Base-by-base conservation (phyloP, 192 early-diverging fungal species). In the Backusella tuberculispora region DNA sequence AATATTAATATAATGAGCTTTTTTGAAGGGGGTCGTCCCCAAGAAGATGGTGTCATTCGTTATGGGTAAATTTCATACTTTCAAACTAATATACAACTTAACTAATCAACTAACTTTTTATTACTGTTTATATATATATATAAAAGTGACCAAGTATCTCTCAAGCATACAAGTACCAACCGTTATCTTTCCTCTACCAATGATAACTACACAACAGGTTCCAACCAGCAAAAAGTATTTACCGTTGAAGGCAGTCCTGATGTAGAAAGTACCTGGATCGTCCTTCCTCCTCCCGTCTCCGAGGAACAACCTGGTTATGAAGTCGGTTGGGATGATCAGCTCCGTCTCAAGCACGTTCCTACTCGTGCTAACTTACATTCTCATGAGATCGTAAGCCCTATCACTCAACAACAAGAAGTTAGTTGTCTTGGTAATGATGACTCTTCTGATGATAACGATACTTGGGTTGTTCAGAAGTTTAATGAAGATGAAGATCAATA, bases 351-450 rank as follows among this genome's bases (percentile, higher is more conserved):
- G 42, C 84, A 87, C 46, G 67, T 82, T 9, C 71, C 76, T 63
- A 83, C 84, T 45, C 80, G 85, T n/a, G 69, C 76, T 37, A 85
- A 90, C 67, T 44, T 90, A 64, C 88, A 88, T 74, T 88, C 87
- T 44, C 88, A 88, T 80, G 85, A 81, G 69, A 74, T 78, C 77
- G 72, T 40, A n/a, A 81, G 83, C 40, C 80, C 86, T 24, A 63
- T 65, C 60, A 82, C 84, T 14, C 83, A 84, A 21, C 88, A 90
- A 80, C 87, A 90, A 74, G 88, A 90, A 80, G 81, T 85, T 19
- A 86, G 84, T 10, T 85, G 82, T n/a, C 86, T 83, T 63, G 88
- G 88, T 44, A 80, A 87, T 71, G 78, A 85, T 69, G 46, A 72
- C 19, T 43, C 66, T 34, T 86, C 78, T 26, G 88, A 90, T 53